Evolutionary conservation across 768 basidiomycete species (phyloP).

Genomic region (Lactarius akahatsu): DNA sequence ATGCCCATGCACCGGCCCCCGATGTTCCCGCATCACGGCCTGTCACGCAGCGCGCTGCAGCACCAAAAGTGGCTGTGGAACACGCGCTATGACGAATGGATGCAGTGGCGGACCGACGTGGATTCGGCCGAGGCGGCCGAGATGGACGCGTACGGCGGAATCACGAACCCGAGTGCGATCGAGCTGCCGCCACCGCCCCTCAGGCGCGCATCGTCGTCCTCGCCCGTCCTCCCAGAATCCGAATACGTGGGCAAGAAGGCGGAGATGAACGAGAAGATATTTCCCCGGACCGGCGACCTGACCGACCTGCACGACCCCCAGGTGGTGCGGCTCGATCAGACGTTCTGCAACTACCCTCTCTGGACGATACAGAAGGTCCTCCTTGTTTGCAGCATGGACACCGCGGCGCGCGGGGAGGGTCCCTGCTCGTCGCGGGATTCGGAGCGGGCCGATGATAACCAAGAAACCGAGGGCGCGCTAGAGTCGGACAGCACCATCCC

Average conservation of each 20-base stretch:
- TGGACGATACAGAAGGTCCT: slow-evolving; percentile 68
- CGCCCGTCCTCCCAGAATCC: slow-evolving; percentile 7
- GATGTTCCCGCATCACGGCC: slow-evolving; percentile 49
- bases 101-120: slow-evolving; percentile 36
- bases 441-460: background rate
- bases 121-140: slow-evolving; percentile 24
- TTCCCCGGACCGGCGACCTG: slow-evolving; percentile 67
- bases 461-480: background rate
- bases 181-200: slow-evolving; percentile 16
- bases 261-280: slow-evolving; percentile 35
- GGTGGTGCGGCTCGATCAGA: slow-evolving; percentile 55
- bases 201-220: slow-evolving; percentile 6
- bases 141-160: slow-evolving; percentile 31
- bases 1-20: background rate
- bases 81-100: slow-evolving; percentile 53
- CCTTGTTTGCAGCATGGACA: slow-evolving; percentile 58
- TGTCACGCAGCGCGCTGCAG: slow-evolving; percentile 58
- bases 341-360: slow-evolving; percentile 53
- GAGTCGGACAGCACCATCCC: slow-evolving; percentile 1
- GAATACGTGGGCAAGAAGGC: slow-evolving; percentile 17
- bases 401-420: slow-evolving; percentile 3
- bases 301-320: slow-evolving; percentile 57
- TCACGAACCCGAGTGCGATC: slow-evolving; percentile 14
- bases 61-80: slow-evolving; percentile 66
- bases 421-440: background rate